Conservation (phyloP, 164 flowering plant genomes). For the Vitis rupestris region DNA sequence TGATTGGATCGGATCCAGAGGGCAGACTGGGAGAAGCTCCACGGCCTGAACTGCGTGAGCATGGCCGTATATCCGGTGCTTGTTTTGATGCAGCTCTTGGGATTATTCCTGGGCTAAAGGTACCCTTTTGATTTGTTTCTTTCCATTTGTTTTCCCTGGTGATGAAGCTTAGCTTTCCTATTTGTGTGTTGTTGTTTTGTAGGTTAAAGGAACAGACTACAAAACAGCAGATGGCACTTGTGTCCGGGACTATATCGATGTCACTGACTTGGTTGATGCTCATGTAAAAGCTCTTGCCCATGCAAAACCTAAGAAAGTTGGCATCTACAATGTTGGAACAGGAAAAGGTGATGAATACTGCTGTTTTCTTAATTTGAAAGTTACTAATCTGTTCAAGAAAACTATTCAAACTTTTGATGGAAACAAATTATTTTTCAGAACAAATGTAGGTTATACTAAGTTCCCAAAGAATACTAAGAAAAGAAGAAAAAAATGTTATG, state of each 20-base stretch:
- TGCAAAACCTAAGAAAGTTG: conserved; percentile 2
- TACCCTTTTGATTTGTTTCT: conserved; percentile 15
- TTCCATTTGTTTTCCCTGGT: too few species aligned
- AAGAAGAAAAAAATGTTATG: too few species aligned
- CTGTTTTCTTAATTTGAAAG: too few species aligned
- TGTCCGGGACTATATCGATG: conserved; percentile 13
- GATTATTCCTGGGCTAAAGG: conserved; percentile 82
- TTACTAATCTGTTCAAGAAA: too few species aligned
- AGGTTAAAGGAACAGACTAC: too few species aligned
- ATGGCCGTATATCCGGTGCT: conserved; percentile 98
- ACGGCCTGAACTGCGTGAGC: conserved; percentile 96
- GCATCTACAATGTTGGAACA: conserved; percentile 6
- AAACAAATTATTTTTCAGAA: too few species aligned
- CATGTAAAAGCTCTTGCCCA: conserved; percentile 16
- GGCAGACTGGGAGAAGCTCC: conserved; percentile 98
- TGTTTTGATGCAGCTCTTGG: conserved; percentile 98
- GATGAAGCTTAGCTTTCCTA: too few species aligned
- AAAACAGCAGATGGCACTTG: conserved; percentile 11
- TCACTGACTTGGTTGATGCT: conserved; percentile 14
- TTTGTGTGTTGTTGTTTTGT: too few species aligned
- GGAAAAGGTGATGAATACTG: too few species aligned
- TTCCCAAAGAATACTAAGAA: too few species aligned
- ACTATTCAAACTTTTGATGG: too few species aligned
- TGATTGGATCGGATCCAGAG: conserved; percentile 96
- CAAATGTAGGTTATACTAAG: too few species aligned